These are phyloP conservation scores for Phialophora tarda DNA, from an alignment of 2,329 filamentous ascomycete genomes.

Conservation along the genomic window DNA sequence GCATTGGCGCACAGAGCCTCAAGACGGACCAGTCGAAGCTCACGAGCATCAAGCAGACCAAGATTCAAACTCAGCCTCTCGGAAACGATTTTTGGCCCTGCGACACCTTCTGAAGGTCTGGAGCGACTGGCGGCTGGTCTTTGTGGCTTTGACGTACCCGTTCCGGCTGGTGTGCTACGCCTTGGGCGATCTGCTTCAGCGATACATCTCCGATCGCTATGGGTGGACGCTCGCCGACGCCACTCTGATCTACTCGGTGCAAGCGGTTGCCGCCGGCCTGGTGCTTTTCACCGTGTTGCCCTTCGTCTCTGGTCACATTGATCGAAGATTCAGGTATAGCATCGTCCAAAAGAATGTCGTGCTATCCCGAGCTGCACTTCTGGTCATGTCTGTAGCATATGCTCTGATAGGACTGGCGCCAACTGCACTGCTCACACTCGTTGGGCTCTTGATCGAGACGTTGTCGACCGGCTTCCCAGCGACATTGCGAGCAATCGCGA, in stretches of 20 bases:
- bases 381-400: constrained; percentile 52
- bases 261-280: constrained; percentile 55
- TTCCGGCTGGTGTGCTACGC: constrained; percentile 57
- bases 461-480: constrained; percentile 56
- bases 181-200: constrained; percentile 55
- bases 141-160: constrained; percentile 55
- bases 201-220: constrained; percentile 60
- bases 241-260: constrained; percentile 53
- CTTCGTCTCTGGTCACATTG: constrained; percentile 47
- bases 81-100: constrained; percentile 8
- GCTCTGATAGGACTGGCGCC: constrained; percentile 55
- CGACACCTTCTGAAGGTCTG: constrained; percentile 25
- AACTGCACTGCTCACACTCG: constrained; percentile 50
- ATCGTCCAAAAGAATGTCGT: constrained; percentile 53
- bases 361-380: constrained; percentile 53
- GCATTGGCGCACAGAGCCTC: constrained; percentile 40
- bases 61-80: neutral
- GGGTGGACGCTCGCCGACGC: constrained; percentile 54
- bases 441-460: constrained; percentile 55
- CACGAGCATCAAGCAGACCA: constrained; percentile 25
- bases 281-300: constrained; percentile 56
- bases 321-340: constrained; percentile 46
- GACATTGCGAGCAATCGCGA: constrained; percentile 55
- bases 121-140: constrained; percentile 28
- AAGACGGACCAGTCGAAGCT: constrained; percentile 36